Conservation (phyloP, 176 grass and related monocot genomes). For the Metroxylon sagu region DNA sequence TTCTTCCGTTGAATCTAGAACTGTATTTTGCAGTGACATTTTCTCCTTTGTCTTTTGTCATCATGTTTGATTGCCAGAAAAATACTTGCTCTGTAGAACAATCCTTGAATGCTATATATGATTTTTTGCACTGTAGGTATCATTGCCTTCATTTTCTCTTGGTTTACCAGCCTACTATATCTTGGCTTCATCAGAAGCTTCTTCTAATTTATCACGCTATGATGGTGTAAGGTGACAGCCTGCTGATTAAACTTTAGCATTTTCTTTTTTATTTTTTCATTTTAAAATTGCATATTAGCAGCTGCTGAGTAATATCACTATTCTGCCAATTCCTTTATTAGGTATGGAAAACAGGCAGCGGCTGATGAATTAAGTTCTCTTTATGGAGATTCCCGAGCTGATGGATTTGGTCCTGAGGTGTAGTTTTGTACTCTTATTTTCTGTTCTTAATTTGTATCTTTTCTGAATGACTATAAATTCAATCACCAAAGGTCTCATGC, state of each 20-base stretch:
- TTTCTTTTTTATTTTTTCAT: too few relatives aligned
- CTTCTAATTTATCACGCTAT: constrained; percentile 94
- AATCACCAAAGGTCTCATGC: neutral
- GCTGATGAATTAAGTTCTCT: constrained; percentile 64
- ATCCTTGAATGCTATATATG: too few relatives aligned
- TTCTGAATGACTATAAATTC: neutral
- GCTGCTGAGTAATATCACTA: too few relatives aligned
- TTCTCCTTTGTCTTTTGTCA: neutral
- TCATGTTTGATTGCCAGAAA: neutral
- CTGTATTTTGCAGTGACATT: neutral
- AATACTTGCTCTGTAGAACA: too few relatives aligned
- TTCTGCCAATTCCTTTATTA: constrained; percentile 16
- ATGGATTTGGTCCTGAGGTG: constrained; percentile 85
- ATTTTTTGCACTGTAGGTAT: constrained; percentile 42
- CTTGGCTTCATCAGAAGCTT: constrained; percentile 88
- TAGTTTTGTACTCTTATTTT: neutral
- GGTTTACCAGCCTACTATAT: constrained; percentile 92
- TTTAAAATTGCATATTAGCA: too few relatives aligned
- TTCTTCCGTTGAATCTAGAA: too few relatives aligned
- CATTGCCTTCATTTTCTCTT: constrained; percentile 85
- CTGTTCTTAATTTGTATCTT: neutral
- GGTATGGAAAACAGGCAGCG: constrained; percentile 59
- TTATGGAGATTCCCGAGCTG: constrained; percentile 69
- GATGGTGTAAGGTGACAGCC: constrained; percentile 81
- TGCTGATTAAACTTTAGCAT: neutral